Conservation (phyloP, 2,329 filamentous ascomycete species). For the Cladosporium sp. region DNA sequence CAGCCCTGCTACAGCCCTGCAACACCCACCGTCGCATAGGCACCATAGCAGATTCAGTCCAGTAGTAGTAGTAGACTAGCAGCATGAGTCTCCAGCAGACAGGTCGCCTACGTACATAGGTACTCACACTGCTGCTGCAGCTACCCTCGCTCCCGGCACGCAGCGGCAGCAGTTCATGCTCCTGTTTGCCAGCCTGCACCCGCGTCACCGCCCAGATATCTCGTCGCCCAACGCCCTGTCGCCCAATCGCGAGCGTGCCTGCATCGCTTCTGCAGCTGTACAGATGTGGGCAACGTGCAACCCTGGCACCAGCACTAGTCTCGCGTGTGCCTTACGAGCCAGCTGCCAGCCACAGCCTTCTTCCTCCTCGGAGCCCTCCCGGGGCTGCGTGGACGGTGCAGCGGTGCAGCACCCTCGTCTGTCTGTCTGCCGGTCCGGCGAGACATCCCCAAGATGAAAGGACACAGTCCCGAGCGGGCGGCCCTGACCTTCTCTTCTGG, state of each 20-base stretch:
- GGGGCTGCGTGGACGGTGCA: neutral
- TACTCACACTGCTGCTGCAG: neutral
- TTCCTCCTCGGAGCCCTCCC: neutral
- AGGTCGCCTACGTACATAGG: neutral
- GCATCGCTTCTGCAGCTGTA: slow-evolving; percentile 14
- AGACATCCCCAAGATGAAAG: slow-evolving; percentile 16
- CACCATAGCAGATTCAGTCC: neutral
- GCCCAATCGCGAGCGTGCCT: slow-evolving; percentile 12
- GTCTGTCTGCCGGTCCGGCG: neutral
- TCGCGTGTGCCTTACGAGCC: slow-evolving; percentile 10
- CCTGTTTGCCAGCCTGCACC: slow-evolving; percentile 1
- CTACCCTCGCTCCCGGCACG: slow-evolving; percentile 7
- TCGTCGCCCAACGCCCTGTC: slow-evolving; percentile 5
- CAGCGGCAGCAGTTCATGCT: slow-evolving; percentile 10
- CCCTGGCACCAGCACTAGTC: neutral
- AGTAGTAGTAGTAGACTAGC: neutral
- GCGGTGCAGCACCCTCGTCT: neutral
- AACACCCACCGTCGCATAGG: neutral
- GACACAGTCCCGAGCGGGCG: slow-evolving; percentile 3
- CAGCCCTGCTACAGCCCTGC: neutral
- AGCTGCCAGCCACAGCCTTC: neutral
- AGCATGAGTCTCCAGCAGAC: neutral
- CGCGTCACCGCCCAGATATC: slow-evolving; percentile 11
- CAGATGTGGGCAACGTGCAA: slow-evolving; percentile 20
- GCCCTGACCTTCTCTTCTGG: slow-evolving; percentile 16